Evolutionary conservation across 208 protist species (phyloP).

Genomic region (Polymyxa betae): DNA sequence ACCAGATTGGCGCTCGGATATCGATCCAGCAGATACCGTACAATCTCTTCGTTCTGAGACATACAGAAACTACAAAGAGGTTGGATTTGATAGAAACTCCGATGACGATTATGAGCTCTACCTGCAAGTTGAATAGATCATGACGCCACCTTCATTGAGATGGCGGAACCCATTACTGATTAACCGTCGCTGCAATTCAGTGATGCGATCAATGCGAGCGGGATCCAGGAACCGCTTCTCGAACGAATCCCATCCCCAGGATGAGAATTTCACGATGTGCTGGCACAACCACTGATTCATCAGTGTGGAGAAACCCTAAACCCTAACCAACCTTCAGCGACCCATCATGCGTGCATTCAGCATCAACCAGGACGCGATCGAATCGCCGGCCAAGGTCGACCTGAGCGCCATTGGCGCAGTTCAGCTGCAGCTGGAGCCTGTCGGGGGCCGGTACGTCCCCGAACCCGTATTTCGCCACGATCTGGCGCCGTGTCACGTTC

Average conservation of each 20-base stretch:
- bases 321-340: conserved; percentile 60
- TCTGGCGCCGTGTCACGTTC: not conserved
- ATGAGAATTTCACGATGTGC: not conserved
- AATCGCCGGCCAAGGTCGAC: not conserved
- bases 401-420: not conserved
- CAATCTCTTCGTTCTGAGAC: conserved; percentile 67
- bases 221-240: conserved; percentile 56
- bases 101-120: not conserved
- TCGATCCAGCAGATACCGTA: conserved; percentile 56
- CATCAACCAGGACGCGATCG: conserved; percentile 66
- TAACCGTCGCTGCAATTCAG: conserved; percentile 55
- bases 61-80: conserved; percentile 65
- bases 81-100: conserved; percentile 26
- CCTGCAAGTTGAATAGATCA: conserved; percentile 52
- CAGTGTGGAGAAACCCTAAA: conserved; percentile 50
- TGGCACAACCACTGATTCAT: not conserved
- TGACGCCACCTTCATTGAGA: conserved; percentile 1
- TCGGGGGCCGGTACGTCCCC: not conserved
- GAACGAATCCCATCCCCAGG: conserved; percentile 64
- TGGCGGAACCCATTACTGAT: conserved; percentile 55
- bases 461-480: conserved; percentile 13
- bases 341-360: conserved; percentile 70
- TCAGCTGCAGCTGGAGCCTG: not conserved
- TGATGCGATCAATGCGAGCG: not conserved
- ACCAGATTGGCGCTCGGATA: conserved; percentile 42